phyloP scores from a whole-genome alignment of 2,329 filamentous ascomycete genomes.

The Cladosporium austrohemisphaericum region DNA sequence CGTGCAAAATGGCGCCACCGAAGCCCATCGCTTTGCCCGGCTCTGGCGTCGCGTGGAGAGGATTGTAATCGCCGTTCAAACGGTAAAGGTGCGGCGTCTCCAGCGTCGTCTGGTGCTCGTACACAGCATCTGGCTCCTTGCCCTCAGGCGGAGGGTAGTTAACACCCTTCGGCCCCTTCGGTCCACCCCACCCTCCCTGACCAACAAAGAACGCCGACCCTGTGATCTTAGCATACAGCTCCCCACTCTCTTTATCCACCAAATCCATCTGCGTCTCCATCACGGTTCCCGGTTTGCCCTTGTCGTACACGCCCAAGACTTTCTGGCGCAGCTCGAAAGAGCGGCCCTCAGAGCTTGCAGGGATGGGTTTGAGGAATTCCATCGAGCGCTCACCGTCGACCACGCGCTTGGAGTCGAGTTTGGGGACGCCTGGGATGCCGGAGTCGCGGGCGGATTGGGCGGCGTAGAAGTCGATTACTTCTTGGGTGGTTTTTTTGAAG shows the following conservation, averaged over 20 bases:
- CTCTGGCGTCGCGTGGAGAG: slow-evolving; percentile 81
- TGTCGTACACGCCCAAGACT: slow-evolving; percentile 84
- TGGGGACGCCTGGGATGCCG: slow-evolving; percentile 71
- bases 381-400: slow-evolving; percentile 83
- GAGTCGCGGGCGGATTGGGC: slow-evolving; percentile 53
- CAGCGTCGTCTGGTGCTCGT: slow-evolving; percentile 65
- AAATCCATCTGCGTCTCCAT: slow-evolving; percentile 75
- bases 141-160: slow-evolving; percentile 74
- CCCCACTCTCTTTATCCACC: slow-evolving; percentile 64
- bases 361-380: slow-evolving; percentile 71
- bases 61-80: slow-evolving; percentile 93
- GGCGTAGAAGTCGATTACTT: slow-evolving; percentile 82
- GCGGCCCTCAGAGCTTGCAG: slow-evolving; percentile 64
- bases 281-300: slow-evolving; percentile 77
- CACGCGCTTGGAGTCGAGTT: slow-evolving; percentile 68
- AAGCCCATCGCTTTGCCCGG: slow-evolving; percentile 88
- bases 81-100: slow-evolving; percentile 74
- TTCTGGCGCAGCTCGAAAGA: slow-evolving; percentile 74
- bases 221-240: slow-evolving; percentile 67
- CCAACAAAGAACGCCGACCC: slow-evolving; percentile 75
- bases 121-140: slow-evolving; percentile 65
- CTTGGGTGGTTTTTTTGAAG: slow-evolving; percentile 73
- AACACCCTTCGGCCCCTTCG: slow-evolving; percentile 74
- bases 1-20: slow-evolving; percentile 83
- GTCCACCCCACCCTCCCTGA: slow-evolving; percentile 81